Evolutionary conservation across 176 grass and related monocot genomes (phyloP).

Genomic region (Hsuehochloa calcarea): DNA sequence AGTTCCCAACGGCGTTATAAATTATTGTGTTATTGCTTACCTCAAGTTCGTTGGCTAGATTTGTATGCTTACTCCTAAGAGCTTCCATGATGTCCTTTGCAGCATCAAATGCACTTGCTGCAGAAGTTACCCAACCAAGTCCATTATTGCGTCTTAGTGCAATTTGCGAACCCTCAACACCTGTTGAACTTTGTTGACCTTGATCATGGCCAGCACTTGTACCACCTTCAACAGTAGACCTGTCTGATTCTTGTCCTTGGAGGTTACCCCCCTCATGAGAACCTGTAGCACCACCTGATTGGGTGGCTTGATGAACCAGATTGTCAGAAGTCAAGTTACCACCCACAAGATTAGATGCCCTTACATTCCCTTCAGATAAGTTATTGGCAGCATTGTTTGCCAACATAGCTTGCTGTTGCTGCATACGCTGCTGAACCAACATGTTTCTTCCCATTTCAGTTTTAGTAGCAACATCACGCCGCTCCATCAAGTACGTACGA

Average conservation of each 20-base stretch:
- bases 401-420: conserved; percentile 90
- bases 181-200: conserved; percentile 59
- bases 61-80: conserved; percentile 92
- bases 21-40: conserved; percentile 27
- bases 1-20: background rate
- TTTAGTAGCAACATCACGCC: conserved; percentile 95
- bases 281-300: conserved; percentile 50
- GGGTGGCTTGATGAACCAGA: conserved; percentile 58
- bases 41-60: conserved; percentile 61
- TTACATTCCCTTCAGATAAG: conserved; percentile 43
- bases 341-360: conserved; percentile 31
- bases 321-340: conserved; percentile 61
- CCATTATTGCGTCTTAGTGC: conserved; percentile 61
- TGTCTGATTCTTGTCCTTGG: conserved; percentile 73
- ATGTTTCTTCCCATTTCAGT: conserved; percentile 82
- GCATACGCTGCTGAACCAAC: conserved; percentile 87
- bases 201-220: conserved; percentile 61
- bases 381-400: conserved; percentile 63
- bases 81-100: conserved; percentile 99
- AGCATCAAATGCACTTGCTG: conserved; percentile 94
- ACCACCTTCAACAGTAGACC: conserved; percentile 63
- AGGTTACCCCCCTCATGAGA: conserved; percentile 77
- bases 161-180: conserved; percentile 53
- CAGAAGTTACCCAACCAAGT: conserved; percentile 71
- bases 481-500: conserved; percentile 96